A percentile compares a stretch with the other conserved stretches of the same genome.
Conservation (phyloP, 78 protist genomes). For the Cyanophora paradoxa region DNA sequence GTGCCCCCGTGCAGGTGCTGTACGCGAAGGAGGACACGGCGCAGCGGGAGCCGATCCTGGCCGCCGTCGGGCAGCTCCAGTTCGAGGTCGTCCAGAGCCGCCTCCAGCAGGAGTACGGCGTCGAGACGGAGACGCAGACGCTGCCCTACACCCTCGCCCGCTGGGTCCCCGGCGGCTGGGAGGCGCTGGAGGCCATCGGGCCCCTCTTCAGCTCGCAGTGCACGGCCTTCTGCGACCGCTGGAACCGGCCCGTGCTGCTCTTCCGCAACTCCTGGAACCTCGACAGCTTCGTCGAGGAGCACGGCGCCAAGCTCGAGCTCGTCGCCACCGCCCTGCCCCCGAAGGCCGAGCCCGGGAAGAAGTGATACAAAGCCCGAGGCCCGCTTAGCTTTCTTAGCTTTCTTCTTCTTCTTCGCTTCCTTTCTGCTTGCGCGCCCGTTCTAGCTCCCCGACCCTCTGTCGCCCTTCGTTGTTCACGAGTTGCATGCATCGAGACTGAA, state of each 20-base stretch:
- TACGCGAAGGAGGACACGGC: background rate
- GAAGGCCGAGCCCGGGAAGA: background rate
- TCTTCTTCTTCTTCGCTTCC: too few relatives aligned
- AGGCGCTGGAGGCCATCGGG: background rate
- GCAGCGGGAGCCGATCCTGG: slow-evolving; percentile 17
- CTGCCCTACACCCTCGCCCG: slow-evolving; percentile 4
- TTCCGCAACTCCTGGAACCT: background rate
- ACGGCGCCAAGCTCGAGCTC: background rate
- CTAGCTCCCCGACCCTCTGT: too few relatives aligned
- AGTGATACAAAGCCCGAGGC: background rate
- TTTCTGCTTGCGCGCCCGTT: too few relatives aligned
- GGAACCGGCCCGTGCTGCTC: slow-evolving; percentile 18
- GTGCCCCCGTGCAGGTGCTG: background rate
- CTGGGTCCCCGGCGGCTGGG: slow-evolving; percentile 15
- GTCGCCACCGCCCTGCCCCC: slow-evolving; percentile 1
- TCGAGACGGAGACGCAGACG: background rate
- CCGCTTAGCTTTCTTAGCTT: too few relatives aligned
- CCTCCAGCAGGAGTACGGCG: slow-evolving; percentile 19
- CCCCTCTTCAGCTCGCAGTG: background rate
- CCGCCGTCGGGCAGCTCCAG: slow-evolving; percentile 35
- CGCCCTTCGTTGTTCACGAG: too few relatives aligned
- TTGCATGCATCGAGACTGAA: too few relatives aligned
- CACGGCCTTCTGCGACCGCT: background rate
- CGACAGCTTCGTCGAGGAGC: background rate
- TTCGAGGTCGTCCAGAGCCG: slow-evolving; percentile 9